Conservation (phyloP, 2,329 filamentous ascomycete genomes). For the Mariannaea elegans region DNA sequence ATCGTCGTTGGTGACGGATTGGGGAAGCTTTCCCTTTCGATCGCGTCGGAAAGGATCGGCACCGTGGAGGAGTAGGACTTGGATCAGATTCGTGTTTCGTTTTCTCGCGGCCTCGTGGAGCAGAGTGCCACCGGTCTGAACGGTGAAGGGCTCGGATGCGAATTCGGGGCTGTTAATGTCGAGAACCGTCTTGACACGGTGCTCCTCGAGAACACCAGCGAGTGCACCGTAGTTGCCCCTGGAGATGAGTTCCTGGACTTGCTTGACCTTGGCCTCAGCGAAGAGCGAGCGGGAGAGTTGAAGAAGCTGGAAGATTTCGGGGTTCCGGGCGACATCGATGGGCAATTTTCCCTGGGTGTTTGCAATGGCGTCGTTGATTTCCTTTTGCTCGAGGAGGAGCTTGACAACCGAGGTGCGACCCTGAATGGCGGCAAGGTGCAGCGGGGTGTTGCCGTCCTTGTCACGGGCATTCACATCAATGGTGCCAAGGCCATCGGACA, state of each 20-base stretch:
- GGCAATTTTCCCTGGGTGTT: slow-evolving; percentile 88
- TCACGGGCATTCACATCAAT: slow-evolving; percentile 91
- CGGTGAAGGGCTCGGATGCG: slow-evolving; percentile 79
- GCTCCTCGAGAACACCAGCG: slow-evolving; percentile 83
- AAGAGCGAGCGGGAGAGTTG: slow-evolving; percentile 91
- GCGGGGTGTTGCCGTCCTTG: slow-evolving; percentile 91
- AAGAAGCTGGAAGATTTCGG: slow-evolving; percentile 94
- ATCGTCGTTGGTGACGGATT: slow-evolving; percentile 97
- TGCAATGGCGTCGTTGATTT: slow-evolving; percentile 86
- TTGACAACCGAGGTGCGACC: slow-evolving; percentile 84
- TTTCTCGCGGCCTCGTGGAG: slow-evolving; percentile 92
- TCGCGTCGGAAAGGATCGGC: slow-evolving; percentile 96
- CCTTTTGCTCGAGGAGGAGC: slow-evolving; percentile 81
- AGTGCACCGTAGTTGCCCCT: slow-evolving; percentile 79
- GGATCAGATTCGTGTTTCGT: slow-evolving; percentile 86
- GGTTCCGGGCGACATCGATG: slow-evolving; percentile 87
- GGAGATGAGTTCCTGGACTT: slow-evolving; percentile 82
- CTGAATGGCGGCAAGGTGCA: slow-evolving; percentile 87
- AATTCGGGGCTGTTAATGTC: slow-evolving; percentile 95
- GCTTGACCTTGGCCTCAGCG: slow-evolving; percentile 83
- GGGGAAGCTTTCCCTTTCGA: slow-evolving; percentile 92
- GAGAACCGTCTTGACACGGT: slow-evolving; percentile 83
- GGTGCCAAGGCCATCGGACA: slow-evolving; percentile 73
- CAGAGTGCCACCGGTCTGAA: slow-evolving; percentile 87
- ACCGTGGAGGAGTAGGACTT: slow-evolving; percentile 89